Conservation (phyloP, 2,329 filamentous ascomycete species). For the Acarospora socialis region DNA sequence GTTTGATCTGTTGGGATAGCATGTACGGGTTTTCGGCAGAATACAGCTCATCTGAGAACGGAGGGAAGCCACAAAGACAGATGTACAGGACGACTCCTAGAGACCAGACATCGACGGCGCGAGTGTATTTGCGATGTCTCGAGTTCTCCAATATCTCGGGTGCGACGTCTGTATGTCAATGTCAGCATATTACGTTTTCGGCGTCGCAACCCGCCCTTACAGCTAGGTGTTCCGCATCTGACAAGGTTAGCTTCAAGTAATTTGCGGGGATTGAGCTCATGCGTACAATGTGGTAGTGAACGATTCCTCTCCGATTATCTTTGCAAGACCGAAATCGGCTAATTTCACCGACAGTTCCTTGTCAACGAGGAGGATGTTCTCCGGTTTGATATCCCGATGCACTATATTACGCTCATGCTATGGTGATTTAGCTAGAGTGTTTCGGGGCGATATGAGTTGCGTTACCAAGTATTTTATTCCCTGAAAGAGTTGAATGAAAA, state of each 20-base stretch:
- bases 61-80: slow-evolving; percentile 89
- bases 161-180: slow-evolving; percentile 52
- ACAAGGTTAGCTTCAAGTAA: slow-evolving; percentile 17
- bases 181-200: neutral
- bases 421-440: slow-evolving; percentile 7
- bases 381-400: slow-evolving; percentile 93
- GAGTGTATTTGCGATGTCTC: slow-evolving; percentile 75
- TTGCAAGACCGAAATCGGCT: slow-evolving; percentile 91
- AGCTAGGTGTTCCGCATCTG: slow-evolving; percentile 81
- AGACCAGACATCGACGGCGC: slow-evolving; percentile 92
- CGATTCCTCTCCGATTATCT: slow-evolving; percentile 96
- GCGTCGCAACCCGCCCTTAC: slow-evolving; percentile 27
- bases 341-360: slow-evolving; percentile 77
- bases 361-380: slow-evolving; percentile 84
- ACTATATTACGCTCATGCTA: slow-evolving; percentile 96
- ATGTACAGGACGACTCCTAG: slow-evolving; percentile 97
- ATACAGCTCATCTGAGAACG: slow-evolving; percentile 89
- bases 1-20: slow-evolving; percentile 77
- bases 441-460: slow-evolving; percentile 8
- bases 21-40: slow-evolving; percentile 69
- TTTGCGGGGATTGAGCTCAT: slow-evolving; percentile 6
- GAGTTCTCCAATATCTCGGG: slow-evolving; percentile 83
- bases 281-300: slow-evolving; percentile 82
- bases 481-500: slow-evolving; percentile 85
- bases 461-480: slow-evolving; percentile 88